phyloP scores from a whole-genome alignment of 345 rosid genomes.

The Hibiscus trionum region DNA sequence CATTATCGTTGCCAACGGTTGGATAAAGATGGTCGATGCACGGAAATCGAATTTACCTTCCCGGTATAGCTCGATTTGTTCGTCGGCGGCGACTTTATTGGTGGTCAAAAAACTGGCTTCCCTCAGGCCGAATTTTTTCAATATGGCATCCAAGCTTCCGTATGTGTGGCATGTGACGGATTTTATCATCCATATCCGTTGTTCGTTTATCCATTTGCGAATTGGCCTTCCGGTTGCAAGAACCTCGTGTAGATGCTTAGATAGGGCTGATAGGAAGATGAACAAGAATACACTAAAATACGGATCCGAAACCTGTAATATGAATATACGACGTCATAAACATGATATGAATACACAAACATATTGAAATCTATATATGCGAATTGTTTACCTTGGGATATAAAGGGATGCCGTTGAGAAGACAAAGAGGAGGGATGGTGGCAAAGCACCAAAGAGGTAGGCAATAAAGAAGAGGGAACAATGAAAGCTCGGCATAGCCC shows the following conservation, averaged over 20 bases:
- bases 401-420: slow-evolving; percentile 27
- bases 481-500: slow-evolving; percentile 19
- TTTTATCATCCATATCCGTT: slow-evolving; percentile 39
- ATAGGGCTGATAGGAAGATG: slow-evolving; percentile 20
- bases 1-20: slow-evolving; percentile 23
- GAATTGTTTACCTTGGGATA: slow-evolving; percentile 27
- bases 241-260: slow-evolving; percentile 27
- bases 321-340: neutral
- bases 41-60: slow-evolving; percentile 35
- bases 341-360: neutral
- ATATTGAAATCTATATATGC: neutral
- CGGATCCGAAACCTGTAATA: slow-evolving; percentile 24
- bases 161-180: slow-evolving; percentile 19
- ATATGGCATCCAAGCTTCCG: slow-evolving; percentile 26
- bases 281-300: slow-evolving; percentile 19
- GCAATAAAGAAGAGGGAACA: slow-evolving; percentile 18
- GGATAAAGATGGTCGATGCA: slow-evolving; percentile 20
- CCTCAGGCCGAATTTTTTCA: slow-evolving; percentile 22
- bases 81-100: slow-evolving; percentile 23
- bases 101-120: slow-evolving; percentile 41
- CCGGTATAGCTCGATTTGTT: slow-evolving; percentile 21
- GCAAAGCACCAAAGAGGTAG: slow-evolving; percentile 30
- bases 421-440: slow-evolving; percentile 35
- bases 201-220: slow-evolving; percentile 23
- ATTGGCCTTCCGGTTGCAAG: slow-evolving; percentile 21